Evolutionary conservation across 2,329 filamentous ascomycete genomes (phyloP).

Genomic region (Orbilia ellipsospora): DNA sequence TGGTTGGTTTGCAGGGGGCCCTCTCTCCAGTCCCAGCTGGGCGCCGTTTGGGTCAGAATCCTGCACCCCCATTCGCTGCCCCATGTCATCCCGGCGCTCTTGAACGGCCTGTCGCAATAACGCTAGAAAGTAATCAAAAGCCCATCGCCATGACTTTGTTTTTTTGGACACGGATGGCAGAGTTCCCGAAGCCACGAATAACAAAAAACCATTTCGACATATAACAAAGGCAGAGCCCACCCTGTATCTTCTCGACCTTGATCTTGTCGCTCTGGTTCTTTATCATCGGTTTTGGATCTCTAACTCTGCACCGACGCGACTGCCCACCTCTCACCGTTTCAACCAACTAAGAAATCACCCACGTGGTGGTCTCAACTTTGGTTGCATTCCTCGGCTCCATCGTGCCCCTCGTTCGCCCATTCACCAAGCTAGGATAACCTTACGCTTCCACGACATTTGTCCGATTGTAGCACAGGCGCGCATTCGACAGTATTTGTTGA

Average conservation of each 20-base stretch:
- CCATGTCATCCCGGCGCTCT: constrained; percentile 25
- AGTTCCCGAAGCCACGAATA: constrained; percentile 30
- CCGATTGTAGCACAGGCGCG: too few species aligned
- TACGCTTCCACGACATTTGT: neutral
- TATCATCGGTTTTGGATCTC: neutral
- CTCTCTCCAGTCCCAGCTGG: neutral
- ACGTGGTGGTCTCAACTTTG: neutral
- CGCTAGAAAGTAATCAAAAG: neutral
- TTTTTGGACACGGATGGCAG: constrained; percentile 46
- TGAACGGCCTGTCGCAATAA: constrained; percentile 39
- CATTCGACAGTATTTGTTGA: neutral
- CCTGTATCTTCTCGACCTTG: neutral
- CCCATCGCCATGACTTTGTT: neutral
- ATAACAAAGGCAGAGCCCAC: constrained; percentile 15
- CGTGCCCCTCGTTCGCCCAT: constrained; percentile 11
- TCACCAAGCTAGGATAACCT: constrained; percentile 1
- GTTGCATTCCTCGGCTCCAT: constrained; percentile 5
- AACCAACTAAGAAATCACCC: neutral
- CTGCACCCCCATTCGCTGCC: neutral
- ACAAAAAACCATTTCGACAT: neutral
- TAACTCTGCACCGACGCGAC: too few species aligned
- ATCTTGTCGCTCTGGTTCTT: neutral
- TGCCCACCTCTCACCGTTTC: too few species aligned
- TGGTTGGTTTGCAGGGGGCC: neutral
- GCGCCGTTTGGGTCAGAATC: constrained; percentile 15